phyloP scores from a whole-genome alignment of 2,329 filamentous ascomycete genomes.

The Canariomyces notabilis region DNA sequence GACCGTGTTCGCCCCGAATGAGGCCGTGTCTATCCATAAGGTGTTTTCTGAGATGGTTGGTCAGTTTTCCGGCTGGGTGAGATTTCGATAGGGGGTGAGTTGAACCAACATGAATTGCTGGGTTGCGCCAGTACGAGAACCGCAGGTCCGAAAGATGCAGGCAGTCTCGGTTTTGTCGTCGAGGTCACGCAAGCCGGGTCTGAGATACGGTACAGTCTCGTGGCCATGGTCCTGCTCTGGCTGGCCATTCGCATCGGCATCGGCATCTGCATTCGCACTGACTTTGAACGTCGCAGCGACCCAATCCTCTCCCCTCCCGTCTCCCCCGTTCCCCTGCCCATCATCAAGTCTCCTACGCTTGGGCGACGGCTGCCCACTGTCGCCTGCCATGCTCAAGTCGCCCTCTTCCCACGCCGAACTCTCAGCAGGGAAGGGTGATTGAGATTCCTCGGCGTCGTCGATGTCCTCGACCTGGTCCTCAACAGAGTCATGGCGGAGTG shows the following conservation, averaged over 20 bases:
- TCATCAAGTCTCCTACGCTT: slow-evolving; percentile 1
- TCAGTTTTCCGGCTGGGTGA: background rate
- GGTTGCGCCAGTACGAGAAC: background rate
- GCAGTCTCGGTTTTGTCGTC: slow-evolving; percentile 11
- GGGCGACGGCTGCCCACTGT: background rate
- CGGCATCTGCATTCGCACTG: background rate
- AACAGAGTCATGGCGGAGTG: background rate
- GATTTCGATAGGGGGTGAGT: background rate
- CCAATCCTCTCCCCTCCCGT: background rate
- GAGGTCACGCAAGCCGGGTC: background rate
- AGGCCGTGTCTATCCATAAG: slow-evolving; percentile 13
- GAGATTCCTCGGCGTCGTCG: background rate
- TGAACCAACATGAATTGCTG: slow-evolving; percentile 11
- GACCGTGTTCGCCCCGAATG: slow-evolving; percentile 10
- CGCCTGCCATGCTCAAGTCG: background rate
- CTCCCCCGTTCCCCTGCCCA: background rate
- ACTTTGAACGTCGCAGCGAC: background rate
- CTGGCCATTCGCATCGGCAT: background rate
- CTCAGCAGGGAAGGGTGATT: background rate
- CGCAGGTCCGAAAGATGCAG: slow-evolving; percentile 12
- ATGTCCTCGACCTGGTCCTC: background rate
- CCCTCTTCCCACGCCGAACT: background rate
- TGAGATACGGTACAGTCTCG: slow-evolving; percentile 8
- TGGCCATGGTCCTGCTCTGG: background rate
- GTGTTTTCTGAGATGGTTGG: slow-evolving; percentile 3